These are phyloP conservation scores for Mycena crocata DNA, from an alignment of 768 basidiomycete species.

Conservation along the genomic window DNA sequence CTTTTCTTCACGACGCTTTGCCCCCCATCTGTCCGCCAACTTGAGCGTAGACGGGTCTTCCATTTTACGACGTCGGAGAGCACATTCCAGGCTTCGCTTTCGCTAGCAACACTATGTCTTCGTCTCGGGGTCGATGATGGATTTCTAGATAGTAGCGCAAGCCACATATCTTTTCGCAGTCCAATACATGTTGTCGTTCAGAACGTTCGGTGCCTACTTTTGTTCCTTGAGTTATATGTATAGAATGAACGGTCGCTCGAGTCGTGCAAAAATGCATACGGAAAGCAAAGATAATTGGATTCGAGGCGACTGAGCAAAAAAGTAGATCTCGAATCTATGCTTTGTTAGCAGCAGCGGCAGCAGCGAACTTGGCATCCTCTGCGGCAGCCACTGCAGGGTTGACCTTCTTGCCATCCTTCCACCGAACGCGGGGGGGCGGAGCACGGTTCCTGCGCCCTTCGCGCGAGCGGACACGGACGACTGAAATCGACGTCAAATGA, in stretches of 20 bases:
- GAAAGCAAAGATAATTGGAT: too few species aligned
- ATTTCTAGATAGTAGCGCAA: conserved; percentile 83
- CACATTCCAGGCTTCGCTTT: conserved; percentile 67
- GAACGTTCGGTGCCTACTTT: too few species aligned
- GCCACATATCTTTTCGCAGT: conserved; percentile 56
- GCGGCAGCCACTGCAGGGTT: conserved; percentile 96
- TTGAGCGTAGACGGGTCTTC: conserved; percentile 40
- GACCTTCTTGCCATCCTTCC: conserved; percentile 96
- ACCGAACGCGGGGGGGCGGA: conserved; percentile 94
- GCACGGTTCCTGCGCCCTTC: conserved; percentile 97
- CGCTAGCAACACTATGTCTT: conserved; percentile 79
- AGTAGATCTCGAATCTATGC: too few species aligned
- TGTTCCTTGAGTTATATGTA: too few species aligned
- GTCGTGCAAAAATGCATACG: too few species aligned
- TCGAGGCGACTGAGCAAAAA: too few species aligned
- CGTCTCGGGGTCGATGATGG: conserved; percentile 65
- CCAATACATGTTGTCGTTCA: too few species aligned
- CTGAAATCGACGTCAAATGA: conserved; percentile 54
- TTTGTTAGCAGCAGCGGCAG: conserved; percentile 60
- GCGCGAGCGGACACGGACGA: conserved; percentile 97
- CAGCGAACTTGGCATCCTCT: conserved; percentile 82
- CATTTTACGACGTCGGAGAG: conserved; percentile 59
- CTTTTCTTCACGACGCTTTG: conserved; percentile 40
- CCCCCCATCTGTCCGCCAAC: conserved; percentile 46
- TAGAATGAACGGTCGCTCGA: too few species aligned